phyloP scores from a whole-genome alignment of 2,329 filamentous ascomycete species.

The Aspergillus carbonarius region DNA sequence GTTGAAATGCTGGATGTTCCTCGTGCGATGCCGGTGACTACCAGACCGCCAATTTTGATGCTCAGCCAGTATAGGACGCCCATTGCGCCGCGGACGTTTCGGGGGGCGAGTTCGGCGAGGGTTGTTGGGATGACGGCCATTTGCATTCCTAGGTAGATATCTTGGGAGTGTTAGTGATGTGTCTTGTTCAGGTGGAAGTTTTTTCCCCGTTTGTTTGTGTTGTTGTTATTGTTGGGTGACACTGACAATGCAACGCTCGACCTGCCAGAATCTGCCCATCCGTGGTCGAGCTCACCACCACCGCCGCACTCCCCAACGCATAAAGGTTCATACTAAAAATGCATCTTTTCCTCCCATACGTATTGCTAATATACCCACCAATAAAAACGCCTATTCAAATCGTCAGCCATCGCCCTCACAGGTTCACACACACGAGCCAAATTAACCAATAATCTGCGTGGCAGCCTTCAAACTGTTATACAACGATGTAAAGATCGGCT shows the following conservation, averaged over 20 bases:
- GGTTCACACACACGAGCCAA: too few relatives aligned
- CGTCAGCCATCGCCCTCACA: not conserved
- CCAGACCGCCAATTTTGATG: not conserved
- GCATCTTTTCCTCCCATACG: not conserved
- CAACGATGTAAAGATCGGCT: not conserved
- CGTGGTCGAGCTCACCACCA: not conserved
- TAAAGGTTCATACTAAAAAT: slow-evolving; percentile 1
- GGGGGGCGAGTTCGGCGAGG: slow-evolving; percentile 1
- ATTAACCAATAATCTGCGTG: not conserved
- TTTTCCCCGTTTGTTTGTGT: not conserved
- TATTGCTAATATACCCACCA: slow-evolving; percentile 1
- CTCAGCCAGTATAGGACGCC: slow-evolving; percentile 2
- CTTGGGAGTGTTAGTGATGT: too few relatives aligned
- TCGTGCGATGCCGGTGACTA: not conserved
- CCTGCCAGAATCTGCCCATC: not conserved
- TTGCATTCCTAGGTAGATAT: slow-evolving; percentile 6
- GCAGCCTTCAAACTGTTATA: slow-evolving; percentile 3
- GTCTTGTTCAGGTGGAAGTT: not conserved
- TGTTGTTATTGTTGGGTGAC: not conserved
- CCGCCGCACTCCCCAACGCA: not conserved
- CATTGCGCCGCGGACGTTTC: not conserved
- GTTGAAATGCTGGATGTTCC: not conserved
- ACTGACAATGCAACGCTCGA: not conserved
- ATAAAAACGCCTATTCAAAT: not conserved
- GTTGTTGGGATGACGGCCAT: not conserved